A percentile compares a stretch with the other conserved stretches of the same genome.
Evolutionary conservation across 2,329 filamentous ascomycete genomes (phyloP).

Genomic region (Colletotrichum tabaci): DNA sequence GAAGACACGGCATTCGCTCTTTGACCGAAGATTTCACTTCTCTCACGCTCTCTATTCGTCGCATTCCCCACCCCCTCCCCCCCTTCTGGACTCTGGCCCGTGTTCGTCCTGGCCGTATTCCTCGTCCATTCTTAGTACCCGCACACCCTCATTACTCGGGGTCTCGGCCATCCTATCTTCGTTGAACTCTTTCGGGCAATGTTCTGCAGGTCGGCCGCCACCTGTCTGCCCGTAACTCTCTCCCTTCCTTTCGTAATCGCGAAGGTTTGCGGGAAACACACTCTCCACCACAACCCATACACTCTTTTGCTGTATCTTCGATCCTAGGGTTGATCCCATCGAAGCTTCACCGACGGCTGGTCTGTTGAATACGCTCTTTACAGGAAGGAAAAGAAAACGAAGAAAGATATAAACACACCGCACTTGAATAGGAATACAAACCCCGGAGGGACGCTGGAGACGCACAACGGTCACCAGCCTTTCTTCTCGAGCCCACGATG

Average conservation of each 20-base stretch:
- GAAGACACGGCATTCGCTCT: constrained; percentile 35
- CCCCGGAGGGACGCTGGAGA: constrained; percentile 37
- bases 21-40: constrained; percentile 19
- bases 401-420: background rate
- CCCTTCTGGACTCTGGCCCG: constrained; percentile 1
- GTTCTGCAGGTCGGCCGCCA: constrained; percentile 34
- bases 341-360: constrained; percentile 48
- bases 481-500: constrained; percentile 42
- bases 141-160: constrained; percentile 39
- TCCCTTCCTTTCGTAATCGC: constrained; percentile 15
- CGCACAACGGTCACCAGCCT: constrained; percentile 35
- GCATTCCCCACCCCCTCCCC: constrained; percentile 13
- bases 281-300: constrained; percentile 22
- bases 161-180: constrained; percentile 40
- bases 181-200: constrained; percentile 28
- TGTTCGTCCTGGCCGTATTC: constrained; percentile 18
- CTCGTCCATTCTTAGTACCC: constrained; percentile 33
- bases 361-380: constrained; percentile 45
- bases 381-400: background rate
- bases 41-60: constrained; percentile 22
- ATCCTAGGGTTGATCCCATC: constrained; percentile 47
- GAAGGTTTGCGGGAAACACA: constrained; percentile 25
- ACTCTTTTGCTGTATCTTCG: constrained; percentile 28
- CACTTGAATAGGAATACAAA: background rate
- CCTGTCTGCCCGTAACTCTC: constrained; percentile 24